Conservation (phyloP, 768 basidiomycete genomes). For the Amanita molliuscula region DNA sequence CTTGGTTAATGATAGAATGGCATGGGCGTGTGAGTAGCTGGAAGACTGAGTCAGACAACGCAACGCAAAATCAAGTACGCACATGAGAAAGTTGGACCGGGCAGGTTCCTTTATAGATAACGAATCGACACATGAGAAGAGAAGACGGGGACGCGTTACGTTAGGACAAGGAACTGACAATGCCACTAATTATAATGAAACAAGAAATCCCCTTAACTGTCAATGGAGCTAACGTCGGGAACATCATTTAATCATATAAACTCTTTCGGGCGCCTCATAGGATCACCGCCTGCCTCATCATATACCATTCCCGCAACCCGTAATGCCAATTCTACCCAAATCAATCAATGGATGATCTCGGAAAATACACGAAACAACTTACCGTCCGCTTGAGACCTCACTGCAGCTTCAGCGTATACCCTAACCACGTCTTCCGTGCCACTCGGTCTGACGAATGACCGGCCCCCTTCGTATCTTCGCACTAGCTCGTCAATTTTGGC, state of each 20-base stretch:
- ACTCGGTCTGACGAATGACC: conserved; percentile 92
- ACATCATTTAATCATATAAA: conserved; percentile 33
- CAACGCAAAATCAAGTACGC: conserved; percentile 13
- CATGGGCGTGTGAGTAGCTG: conserved; percentile 88
- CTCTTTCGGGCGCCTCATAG: conserved; percentile 64
- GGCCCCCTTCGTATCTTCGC: conserved; percentile 67
- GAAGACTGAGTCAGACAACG: conserved; percentile 2
- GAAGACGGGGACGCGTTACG: background rate
- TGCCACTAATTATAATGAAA: background rate
- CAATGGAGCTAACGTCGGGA: background rate
- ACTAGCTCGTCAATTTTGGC: conserved; percentile 74
- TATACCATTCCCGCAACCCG: conserved; percentile 81
- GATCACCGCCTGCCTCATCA: conserved; percentile 75
- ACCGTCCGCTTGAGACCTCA: conserved; percentile 77
- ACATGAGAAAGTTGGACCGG: conserved; percentile 89
- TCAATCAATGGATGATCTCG: conserved; percentile 4
- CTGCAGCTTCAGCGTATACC: conserved; percentile 88
- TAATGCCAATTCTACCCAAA: conserved; percentile 62
- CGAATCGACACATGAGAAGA: conserved; percentile 68
- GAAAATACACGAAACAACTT: conserved; percentile 16
- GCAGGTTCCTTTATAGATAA: conserved; percentile 92
- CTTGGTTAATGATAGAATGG: conserved; percentile 96
- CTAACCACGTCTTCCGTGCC: conserved; percentile 98
- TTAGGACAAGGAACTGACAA: background rate
- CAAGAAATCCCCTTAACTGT: background rate